Evolutionary conservation across 2,329 filamentous ascomycete genomes (phyloP).

Genomic region (Pseudogymnoascus sp.): DNA sequence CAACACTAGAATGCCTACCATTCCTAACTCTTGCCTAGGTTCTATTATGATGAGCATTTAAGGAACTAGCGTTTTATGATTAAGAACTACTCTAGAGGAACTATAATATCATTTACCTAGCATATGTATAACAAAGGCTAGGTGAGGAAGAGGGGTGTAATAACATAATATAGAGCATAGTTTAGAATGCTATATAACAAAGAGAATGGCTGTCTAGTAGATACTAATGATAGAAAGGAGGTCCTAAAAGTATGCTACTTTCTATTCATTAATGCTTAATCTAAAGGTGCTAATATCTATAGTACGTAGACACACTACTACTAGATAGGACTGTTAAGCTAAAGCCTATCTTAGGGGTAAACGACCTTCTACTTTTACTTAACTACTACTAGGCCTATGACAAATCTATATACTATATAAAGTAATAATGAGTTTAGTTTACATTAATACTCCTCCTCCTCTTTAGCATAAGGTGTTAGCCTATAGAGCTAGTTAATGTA

Average conservation of each 20-base stretch:
- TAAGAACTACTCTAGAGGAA: constrained; percentile 10
- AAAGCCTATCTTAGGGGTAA: constrained; percentile 17
- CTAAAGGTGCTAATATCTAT: constrained; percentile 2
- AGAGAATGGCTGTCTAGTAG: constrained; percentile 11
- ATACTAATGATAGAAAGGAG: constrained; percentile 12
- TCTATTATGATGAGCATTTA: constrained; percentile 9
- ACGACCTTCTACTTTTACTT: constrained; percentile 20
- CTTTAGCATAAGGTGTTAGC: too few species aligned
- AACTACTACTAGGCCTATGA: constrained; percentile 14
- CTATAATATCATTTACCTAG: constrained; percentile 10
- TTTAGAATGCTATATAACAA: constrained; percentile 14
- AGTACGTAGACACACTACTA: constrained; percentile 16
- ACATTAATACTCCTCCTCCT: too few species aligned
- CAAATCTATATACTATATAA: too few species aligned
- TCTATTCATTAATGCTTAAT: constrained; percentile 10
- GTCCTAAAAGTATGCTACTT: constrained; percentile 11
- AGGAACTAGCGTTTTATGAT: constrained; percentile 10
- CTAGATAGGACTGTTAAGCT: constrained; percentile 15
- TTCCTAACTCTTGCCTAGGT: constrained; percentile 6
- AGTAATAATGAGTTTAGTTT: too few species aligned
- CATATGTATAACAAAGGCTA: constrained; percentile 9
- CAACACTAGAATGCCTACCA: not conserved
- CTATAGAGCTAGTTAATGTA: too few species aligned
- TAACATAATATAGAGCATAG: constrained; percentile 12
- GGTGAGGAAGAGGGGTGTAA: constrained; percentile 9